A percentile compares a stretch with the other conserved stretches of the same genome.
These are phyloP conservation scores for Antitrichia curtipendula DNA, from an alignment of 225 moss, liverwort and hornwort genomes.

Conservation along the genomic window DNA sequence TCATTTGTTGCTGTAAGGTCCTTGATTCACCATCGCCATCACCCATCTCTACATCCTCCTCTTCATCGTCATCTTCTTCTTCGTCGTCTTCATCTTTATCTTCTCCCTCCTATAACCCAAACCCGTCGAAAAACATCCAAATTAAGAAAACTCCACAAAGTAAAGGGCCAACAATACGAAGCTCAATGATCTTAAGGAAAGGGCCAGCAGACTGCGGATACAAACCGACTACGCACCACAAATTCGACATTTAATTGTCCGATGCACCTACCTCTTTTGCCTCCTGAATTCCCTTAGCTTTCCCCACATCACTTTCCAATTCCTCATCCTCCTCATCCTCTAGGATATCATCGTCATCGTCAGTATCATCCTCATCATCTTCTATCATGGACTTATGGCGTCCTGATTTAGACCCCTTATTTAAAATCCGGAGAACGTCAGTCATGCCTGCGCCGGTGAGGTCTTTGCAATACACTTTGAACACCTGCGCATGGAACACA, in stretches of 20 bases:
- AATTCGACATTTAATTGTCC: neutral
- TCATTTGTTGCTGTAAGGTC: conserved; percentile 14
- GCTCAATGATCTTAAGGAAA: neutral
- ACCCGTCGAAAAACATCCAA: neutral
- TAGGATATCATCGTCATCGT: conserved; percentile 53
- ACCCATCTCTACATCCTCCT: conserved; percentile 31
- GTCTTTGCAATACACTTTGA: conserved; percentile 70
- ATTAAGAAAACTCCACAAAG: neutral
- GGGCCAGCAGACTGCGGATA: neutral
- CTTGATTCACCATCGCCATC: conserved; percentile 4
- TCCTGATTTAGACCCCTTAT: conserved; percentile 49
- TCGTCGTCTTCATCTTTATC: conserved; percentile 22
- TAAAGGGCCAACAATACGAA: neutral
- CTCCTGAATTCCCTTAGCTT: conserved; percentile 3
- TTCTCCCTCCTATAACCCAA: neutral
- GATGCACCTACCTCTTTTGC: neutral
- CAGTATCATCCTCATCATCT: conserved; percentile 27
- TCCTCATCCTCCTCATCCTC: conserved; percentile 37
- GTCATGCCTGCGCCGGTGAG: conserved; percentile 68
- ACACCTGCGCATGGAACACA: conserved; percentile 44
- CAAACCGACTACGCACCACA: neutral
- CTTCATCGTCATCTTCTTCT: conserved; percentile 14
- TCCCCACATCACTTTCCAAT: neutral
- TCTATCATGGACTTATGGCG: conserved; percentile 77
- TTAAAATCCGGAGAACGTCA: conserved; percentile 69